Conservation (phyloP, 1,284 basidiomycete species). For the Lentinula novae-zelandiae region DNA sequence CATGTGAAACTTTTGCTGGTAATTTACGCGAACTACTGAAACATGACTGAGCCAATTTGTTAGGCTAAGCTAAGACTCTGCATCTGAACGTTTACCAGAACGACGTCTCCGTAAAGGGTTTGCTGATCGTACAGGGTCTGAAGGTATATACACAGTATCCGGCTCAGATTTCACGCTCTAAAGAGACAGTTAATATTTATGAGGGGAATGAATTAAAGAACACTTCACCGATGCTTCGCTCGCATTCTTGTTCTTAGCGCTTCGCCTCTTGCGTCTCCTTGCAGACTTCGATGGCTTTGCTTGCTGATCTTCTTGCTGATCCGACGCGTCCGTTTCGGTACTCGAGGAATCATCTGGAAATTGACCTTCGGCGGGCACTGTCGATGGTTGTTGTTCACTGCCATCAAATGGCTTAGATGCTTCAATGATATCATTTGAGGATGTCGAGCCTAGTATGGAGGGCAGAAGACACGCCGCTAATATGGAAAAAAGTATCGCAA, state of each 20-base stretch:
- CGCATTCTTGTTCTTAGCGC: constrained; percentile 2
- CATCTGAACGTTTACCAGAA: constrained; percentile 27
- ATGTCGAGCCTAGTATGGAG: constrained; percentile 29
- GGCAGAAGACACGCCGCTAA: constrained; percentile 53
- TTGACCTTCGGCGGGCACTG: neutral
- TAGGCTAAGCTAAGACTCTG: constrained; percentile 15
- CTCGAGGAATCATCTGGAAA: constrained; percentile 22
- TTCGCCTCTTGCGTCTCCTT: constrained; percentile 6
- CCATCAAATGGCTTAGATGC: constrained; percentile 2
- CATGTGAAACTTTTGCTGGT: neutral
- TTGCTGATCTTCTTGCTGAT: neutral
- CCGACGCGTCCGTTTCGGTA: constrained; percentile 14
- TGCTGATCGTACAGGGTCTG: neutral
- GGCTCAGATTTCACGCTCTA: constrained; percentile 14
- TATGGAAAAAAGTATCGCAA: constrained; percentile 45
- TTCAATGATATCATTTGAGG: constrained; percentile 10
- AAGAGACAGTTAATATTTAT: neutral
- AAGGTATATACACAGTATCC: constrained; percentile 9
- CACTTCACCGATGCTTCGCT: constrained; percentile 3
- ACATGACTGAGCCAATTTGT: neutral
- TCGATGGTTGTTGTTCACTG: neutral
- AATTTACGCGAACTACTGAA: neutral
- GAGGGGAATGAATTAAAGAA: neutral
- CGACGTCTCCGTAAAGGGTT: constrained; percentile 37
- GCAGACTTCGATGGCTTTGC: constrained; percentile 3